phyloP scores from a whole-genome alignment of 768 basidiomycete species.

The Lanmaoa pseudosensibilis region DNA sequence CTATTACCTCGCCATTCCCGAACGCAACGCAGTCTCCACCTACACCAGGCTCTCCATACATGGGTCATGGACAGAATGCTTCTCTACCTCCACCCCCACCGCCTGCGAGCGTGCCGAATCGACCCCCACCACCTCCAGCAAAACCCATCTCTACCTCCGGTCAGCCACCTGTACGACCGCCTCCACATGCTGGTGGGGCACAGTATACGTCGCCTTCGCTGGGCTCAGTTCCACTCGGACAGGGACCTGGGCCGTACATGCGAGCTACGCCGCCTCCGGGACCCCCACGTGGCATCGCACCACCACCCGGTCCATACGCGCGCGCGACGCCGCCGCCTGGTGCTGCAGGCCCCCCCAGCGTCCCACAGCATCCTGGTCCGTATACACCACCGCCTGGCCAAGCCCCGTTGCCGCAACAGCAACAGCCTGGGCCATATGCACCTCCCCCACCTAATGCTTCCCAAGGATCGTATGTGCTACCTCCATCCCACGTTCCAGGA shows the following conservation, averaged over 20 bases:
- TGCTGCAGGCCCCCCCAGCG: conserved; percentile 21
- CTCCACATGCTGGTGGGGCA: conserved; percentile 34
- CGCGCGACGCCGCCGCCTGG: conserved; percentile 45
- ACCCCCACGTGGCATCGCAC: conserved; percentile 29
- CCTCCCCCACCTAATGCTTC: conserved; percentile 25
- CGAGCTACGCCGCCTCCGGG: conserved; percentile 46
- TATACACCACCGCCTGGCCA: conserved; percentile 24
- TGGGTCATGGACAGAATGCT: conserved; percentile 37
- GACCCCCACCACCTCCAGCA: conserved; percentile 45
- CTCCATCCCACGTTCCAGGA: conserved; percentile 22
- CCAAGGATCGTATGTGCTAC: conserved; percentile 33
- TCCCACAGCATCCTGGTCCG: conserved; percentile 32
- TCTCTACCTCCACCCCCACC: conserved; percentile 52
- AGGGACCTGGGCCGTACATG: conserved; percentile 36
- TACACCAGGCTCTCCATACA: conserved; percentile 48
- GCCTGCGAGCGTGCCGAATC: conserved; percentile 37
- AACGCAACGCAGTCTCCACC: conserved; percentile 52
- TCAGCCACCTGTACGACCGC: conserved; percentile 42
- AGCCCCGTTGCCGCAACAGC: conserved; percentile 14
- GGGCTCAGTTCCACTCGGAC: conserved; percentile 29
- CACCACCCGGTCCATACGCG: conserved; percentile 36
- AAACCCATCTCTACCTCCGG: conserved; percentile 28
- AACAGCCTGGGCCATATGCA: conserved; percentile 28
- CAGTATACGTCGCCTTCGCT: conserved; percentile 33
- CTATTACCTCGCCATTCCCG: conserved; percentile 90